Percentiles rank a stretch among this genome's conserved stretches.
These are phyloP conservation scores for Gastrodia elata DNA, from an alignment of 106 monocot species.

Conservation along the genomic window DNA sequence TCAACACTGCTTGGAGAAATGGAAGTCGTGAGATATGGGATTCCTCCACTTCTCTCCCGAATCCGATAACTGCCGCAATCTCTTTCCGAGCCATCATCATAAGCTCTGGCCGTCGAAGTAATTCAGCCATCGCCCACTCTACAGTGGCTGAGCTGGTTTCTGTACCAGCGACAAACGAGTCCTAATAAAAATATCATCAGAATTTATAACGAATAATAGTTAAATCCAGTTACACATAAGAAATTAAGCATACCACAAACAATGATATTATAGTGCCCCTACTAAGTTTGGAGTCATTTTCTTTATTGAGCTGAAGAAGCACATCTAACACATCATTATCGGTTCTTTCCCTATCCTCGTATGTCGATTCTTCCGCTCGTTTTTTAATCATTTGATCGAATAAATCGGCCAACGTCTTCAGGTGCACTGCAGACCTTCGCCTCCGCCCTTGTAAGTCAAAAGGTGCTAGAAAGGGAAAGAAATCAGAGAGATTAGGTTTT, in stretches of 20 bases:
- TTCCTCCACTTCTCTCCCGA: conserved; percentile 20
- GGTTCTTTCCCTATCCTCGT: not conserved
- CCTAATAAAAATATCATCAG: conserved; percentile 24
- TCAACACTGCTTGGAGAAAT: conserved; percentile 40
- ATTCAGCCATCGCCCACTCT: conserved; percentile 58
- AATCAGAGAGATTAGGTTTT: conserved; percentile 13
- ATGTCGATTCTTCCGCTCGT: not conserved
- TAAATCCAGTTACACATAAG: too few relatives aligned
- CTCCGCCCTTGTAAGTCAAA: too few relatives aligned
- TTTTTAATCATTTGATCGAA: conserved; percentile 21
- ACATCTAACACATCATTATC: conserved; percentile 28
- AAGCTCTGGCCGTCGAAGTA: conserved; percentile 19
- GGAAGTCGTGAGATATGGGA: conserved; percentile 29
- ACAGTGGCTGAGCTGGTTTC: conserved; percentile 38
- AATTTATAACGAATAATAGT: too few relatives aligned
- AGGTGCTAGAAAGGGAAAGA: too few relatives aligned
- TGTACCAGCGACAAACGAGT: conserved; percentile 36
- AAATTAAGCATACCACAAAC: conserved; percentile 1
- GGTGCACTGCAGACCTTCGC: too few relatives aligned
- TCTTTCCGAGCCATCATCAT: conserved; percentile 27
- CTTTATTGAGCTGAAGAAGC: conserved; percentile 10
- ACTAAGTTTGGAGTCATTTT: not conserved
- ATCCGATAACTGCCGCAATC: conserved; percentile 16
- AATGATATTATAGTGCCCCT: not conserved
- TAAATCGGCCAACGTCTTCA: too few relatives aligned